phyloP scores from a whole-genome alignment of 768 basidiomycete genomes.

The Thelephora aurantiotincta region DNA sequence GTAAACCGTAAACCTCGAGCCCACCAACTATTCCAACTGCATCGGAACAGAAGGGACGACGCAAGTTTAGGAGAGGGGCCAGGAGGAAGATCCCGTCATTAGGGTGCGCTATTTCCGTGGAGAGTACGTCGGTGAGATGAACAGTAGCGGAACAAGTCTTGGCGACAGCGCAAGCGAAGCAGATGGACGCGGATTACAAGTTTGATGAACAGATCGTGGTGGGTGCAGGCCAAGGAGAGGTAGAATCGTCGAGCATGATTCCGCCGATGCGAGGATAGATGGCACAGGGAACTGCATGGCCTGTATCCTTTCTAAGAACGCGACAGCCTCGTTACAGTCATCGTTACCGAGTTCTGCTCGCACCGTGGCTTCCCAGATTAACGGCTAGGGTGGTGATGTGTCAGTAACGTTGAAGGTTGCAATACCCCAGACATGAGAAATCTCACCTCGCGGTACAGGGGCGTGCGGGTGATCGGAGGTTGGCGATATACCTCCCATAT shows the following conservation, averaged over 20 bases:
- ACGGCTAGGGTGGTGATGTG: conserved; percentile 40
- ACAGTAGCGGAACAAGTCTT: no score
- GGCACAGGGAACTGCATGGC: conserved; percentile 62
- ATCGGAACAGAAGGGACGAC: no score
- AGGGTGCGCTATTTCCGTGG: no score
- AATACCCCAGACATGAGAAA: conserved; percentile 3
- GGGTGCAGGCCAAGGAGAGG: conserved; percentile 25
- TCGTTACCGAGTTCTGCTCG: conserved; percentile 77
- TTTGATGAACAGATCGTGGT: no score
- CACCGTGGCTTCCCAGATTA: conserved; percentile 94
- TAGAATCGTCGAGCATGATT: conserved; percentile 60
- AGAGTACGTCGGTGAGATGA: no score
- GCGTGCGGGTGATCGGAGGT: conserved; percentile 28
- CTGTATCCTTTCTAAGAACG: conserved; percentile 56
- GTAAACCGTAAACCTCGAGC: no score
- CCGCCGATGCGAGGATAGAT: conserved; percentile 71
- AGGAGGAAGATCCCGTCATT: no score
- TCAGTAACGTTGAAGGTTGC: conserved; percentile 2
- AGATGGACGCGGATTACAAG: no score
- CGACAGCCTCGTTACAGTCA: conserved; percentile 52
- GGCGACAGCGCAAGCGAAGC: no score
- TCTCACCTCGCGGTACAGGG: conserved; percentile 73
- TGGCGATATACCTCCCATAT: no score
- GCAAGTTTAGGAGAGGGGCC: no score
- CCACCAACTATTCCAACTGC: no score